Evolutionary conservation across 2,329 filamentous ascomycete genomes (phyloP), one percentile per base, ranked within the genome.

Genomic region (Trichophyton benhamiae): DNA sequence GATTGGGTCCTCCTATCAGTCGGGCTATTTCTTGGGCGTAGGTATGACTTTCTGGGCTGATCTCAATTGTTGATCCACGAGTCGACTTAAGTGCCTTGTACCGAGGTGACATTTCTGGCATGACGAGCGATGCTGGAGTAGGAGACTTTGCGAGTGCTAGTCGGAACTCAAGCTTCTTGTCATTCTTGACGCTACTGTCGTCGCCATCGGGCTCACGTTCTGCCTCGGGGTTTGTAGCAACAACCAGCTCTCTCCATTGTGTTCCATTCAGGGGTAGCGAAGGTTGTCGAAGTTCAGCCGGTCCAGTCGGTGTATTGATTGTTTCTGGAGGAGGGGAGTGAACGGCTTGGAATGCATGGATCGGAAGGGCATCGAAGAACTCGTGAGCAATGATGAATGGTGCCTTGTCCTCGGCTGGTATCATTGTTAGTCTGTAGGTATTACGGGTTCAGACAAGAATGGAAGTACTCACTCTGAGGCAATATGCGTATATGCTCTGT

Each of bases 341-440:
- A 58, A 92, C 81, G 13, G 89, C 87, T 73, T 97, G 87, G 72
- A 99, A 99, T 63, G 89, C 86, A 73, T 99, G 91, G 67, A 99
- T 96, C 38, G 94, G 94, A 0, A 99, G 85, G 1, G 94, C 94
- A 68, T 99, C 94, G 76, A 99, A 99, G 79, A 99, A 97, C 72
- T 99, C 94, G 72, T 99, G 94, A 3, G 94, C 94, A 57, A 97
- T 83, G 63, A 99, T 95, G 73, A 97, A 95, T 0, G 94, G 92
- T 22, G 86, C 88, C 70, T 87, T 88, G 63, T 82, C 80, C 22
- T 84, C 75, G 63, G 83, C 85, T 86, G 66, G 58, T 30, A 27
- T n/a, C 3, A 46, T 15, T 2, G 48, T 60, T 60, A 60, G 59
- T 60, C 22, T 11, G n/a, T 36, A 11, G 38, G 9, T 30, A 15